phyloP scores from a whole-genome alignment of 2,329 filamentous ascomycete genomes.

The Aspergillus ochraceoroseus region DNA sequence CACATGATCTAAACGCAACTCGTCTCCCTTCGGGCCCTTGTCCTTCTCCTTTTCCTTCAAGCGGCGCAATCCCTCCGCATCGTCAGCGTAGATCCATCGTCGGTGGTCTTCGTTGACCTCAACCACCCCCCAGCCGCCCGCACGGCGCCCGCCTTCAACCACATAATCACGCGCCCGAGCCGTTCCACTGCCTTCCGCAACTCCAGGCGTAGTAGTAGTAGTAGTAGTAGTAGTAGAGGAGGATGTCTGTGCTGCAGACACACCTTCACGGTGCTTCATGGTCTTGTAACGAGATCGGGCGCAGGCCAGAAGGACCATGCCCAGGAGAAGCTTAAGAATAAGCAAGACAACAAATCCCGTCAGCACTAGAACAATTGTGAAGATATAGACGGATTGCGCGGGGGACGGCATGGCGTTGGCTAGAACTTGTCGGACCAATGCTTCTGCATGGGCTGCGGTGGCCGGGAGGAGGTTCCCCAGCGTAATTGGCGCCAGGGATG shows the following conservation, averaged over 20 bases:
- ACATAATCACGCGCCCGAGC: constrained; percentile 45
- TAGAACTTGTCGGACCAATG: constrained; percentile 38
- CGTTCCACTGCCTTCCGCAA: constrained; percentile 18
- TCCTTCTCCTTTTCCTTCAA: constrained; percentile 60
- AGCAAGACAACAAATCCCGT: constrained; percentile 79
- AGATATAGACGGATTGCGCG: constrained; percentile 40
- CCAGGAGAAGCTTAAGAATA: constrained; percentile 76
- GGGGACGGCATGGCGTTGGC: constrained; percentile 43
- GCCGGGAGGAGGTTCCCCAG: constrained; percentile 51
- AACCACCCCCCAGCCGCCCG: constrained; percentile 77
- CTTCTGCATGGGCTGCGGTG: constrained; percentile 50
- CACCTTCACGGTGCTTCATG: constrained; percentile 67
- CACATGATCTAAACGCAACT: constrained; percentile 60
- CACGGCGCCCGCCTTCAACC: constrained; percentile 67
- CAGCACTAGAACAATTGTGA: constrained; percentile 78
- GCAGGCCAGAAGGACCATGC: constrained; percentile 79
- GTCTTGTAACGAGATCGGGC: constrained; percentile 70
- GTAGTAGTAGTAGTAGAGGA: constrained; percentile 5
- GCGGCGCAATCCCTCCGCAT: constrained; percentile 64
- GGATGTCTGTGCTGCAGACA: constrained; percentile 13
- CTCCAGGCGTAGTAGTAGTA: constrained; percentile 5
- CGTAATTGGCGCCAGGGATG: constrained; percentile 57
- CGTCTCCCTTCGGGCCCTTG: constrained; percentile 52
- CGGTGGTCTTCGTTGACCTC: constrained; percentile 86
- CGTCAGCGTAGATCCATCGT: constrained; percentile 80